Evolutionary conservation across 805 yeast species (phyloP).

Genomic region (Yamadazyma takamatsuzukensis): DNA sequence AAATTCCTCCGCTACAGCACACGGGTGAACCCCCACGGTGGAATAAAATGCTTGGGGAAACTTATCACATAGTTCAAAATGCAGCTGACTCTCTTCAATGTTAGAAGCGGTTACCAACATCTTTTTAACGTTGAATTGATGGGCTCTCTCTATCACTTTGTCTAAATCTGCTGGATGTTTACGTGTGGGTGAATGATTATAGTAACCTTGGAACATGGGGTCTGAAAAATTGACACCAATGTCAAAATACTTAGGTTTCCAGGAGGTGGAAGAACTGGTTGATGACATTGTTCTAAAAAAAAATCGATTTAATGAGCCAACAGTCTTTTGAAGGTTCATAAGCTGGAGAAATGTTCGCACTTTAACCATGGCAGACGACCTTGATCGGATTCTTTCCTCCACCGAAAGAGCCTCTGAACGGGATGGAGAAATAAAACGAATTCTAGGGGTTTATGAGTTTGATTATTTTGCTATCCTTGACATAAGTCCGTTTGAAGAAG

Average conservation of each 20-base stretch:
- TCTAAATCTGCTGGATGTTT: slow-evolving; percentile 67
- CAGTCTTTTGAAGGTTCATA: neutral
- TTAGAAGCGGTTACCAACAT: slow-evolving; percentile 85
- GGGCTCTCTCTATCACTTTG: slow-evolving; percentile 65
- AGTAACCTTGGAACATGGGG: slow-evolving; percentile 78
- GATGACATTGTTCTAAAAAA: neutral
- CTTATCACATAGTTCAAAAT: slow-evolving; percentile 50
- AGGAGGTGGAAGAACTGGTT: slow-evolving; percentile 8
- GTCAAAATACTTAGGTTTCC: slow-evolving; percentile 44
- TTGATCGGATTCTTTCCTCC: slow-evolving; percentile 7
- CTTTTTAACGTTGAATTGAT: slow-evolving; percentile 56
- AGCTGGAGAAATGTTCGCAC: no score
- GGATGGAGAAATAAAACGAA: slow-evolving; percentile 55
- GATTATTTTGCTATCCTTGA: slow-evolving; percentile 58
- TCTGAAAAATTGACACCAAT: slow-evolving; percentile 79
- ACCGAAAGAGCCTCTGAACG: slow-evolving; percentile 25
- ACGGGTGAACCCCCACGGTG: slow-evolving; percentile 96
- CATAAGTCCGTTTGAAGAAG: slow-evolving; percentile 21
- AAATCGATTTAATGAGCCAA: neutral
- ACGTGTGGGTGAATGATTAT: slow-evolving; percentile 54
- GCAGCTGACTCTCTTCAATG: slow-evolving; percentile 59
- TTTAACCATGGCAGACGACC: slow-evolving; percentile 4
- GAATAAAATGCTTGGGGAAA: slow-evolving; percentile 38
- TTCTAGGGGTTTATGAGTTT: slow-evolving; percentile 42
- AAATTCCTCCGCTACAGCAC: slow-evolving; percentile 57